phyloP scores from a whole-genome alignment of 148 eudicot genomes.

The Mesembryanthemum crystallinum region DNA sequence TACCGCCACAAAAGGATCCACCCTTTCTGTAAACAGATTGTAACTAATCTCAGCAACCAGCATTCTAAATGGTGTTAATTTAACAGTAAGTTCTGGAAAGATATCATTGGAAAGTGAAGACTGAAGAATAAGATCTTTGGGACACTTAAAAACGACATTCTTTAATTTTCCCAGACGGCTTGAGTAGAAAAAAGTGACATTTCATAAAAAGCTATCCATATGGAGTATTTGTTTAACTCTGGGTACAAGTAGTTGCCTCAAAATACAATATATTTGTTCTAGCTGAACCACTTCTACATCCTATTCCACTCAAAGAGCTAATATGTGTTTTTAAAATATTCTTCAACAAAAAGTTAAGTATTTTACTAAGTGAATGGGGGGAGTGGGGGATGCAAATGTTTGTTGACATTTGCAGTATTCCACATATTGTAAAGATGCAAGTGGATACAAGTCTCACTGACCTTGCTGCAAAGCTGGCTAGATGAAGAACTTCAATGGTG shows the following conservation, averaged over 20 bases:
- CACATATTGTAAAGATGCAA: not conserved
- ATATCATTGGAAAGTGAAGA: too few relatives aligned
- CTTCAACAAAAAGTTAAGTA: not conserved
- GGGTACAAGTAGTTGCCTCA: not conserved
- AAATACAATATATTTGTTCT: not conserved
- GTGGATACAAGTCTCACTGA: not conserved
- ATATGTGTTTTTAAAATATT: not conserved
- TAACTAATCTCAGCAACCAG: too few relatives aligned
- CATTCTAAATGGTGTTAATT: too few relatives aligned
- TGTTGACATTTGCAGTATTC: not conserved
- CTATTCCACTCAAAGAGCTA: not conserved
- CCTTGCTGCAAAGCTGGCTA: slow-evolving; percentile 1
- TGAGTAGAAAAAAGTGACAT: too few relatives aligned
- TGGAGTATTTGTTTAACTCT: not conserved
- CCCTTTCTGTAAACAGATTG: not conserved
- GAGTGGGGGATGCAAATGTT: not conserved
- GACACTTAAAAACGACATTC: too few relatives aligned
- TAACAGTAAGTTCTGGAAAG: too few relatives aligned
- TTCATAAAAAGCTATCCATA: not conserved
- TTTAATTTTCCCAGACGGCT: too few relatives aligned
- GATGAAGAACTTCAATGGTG: not conserved
- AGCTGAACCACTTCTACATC: not conserved
- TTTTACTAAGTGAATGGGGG: not conserved
- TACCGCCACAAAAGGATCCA: not conserved
- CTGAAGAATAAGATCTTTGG: too few relatives aligned